Percentiles rank a stretch among this genome's conserved stretches.
These are phyloP conservation scores for Mortierella sp. DNA, from an alignment of 371 early-diverging fungal genomes.

Conservation along the genomic window DNA sequence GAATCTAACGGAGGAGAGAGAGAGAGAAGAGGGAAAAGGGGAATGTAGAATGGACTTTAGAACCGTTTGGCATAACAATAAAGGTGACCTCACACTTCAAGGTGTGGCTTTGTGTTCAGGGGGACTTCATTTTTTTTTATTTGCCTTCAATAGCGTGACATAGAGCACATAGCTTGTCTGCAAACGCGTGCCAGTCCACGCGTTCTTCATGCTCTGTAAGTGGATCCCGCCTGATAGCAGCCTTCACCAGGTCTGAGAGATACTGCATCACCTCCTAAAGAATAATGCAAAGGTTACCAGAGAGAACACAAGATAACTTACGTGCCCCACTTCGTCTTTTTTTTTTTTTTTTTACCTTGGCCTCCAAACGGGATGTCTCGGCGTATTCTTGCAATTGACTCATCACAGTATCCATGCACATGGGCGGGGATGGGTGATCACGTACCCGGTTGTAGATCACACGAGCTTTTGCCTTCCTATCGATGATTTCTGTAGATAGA, in stretches of 20 bases:
- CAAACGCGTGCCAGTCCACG: slow-evolving; percentile 21
- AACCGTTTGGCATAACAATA: slow-evolving; percentile 1
- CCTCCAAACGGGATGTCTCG: slow-evolving; percentile 15
- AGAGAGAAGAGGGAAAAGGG: slow-evolving; percentile 2
- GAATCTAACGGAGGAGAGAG: not conserved
- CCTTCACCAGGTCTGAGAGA: slow-evolving; percentile 12
- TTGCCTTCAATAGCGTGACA: not conserved
- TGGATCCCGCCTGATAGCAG: not conserved
- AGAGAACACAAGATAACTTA: no score
- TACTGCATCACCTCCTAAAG: slow-evolving; percentile 15
- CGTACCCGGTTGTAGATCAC: slow-evolving; percentile 21
- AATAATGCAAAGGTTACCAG: no score
- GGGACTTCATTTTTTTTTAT: not conserved
- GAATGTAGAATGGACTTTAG: slow-evolving; percentile 2
- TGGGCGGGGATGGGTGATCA: slow-evolving; percentile 1
- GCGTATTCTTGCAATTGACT: slow-evolving; percentile 14
- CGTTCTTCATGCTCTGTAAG: not conserved
- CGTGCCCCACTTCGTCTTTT: no score
- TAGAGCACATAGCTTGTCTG: not conserved
- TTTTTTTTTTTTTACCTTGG: slow-evolving; percentile 36
- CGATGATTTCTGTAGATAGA: slow-evolving; percentile 1
- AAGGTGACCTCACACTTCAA: not conserved
- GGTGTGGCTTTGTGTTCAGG: not conserved
- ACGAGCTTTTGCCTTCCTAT: slow-evolving; percentile 27
- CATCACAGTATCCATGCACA: not conserved